A percentile compares a stretch with the other conserved stretches of the same genome.
Evolutionary conservation across 441 rosid genomes (phyloP).

Genomic region (Bocquillonia castaneifolia): DNA sequence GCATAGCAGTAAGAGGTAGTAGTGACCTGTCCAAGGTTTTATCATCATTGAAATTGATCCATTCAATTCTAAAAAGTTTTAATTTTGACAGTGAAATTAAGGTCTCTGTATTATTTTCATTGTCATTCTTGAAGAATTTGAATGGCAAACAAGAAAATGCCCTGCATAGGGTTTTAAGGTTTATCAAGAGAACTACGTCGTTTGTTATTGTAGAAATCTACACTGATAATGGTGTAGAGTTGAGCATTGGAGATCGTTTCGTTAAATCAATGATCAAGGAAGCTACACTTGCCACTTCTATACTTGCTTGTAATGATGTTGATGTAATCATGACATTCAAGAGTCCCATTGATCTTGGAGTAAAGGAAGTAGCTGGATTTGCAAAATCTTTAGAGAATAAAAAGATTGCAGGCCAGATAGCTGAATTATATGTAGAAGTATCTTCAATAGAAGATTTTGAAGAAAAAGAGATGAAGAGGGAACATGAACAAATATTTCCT

Average conservation of each 20-base stretch:
- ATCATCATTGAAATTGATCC: conserved; percentile 32
- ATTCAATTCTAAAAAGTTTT: conserved; percentile 23
- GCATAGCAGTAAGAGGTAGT: conserved; percentile 27
- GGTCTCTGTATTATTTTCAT: conserved; percentile 39
- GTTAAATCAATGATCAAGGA: conserved; percentile 25
- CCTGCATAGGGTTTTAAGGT: conserved; percentile 26
- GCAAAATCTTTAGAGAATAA: conserved; percentile 22
- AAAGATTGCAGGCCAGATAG: conserved; percentile 20
- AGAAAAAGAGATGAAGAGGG: conserved; percentile 12
- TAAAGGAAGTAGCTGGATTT: conserved; percentile 29
- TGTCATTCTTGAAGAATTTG: conserved; percentile 36
- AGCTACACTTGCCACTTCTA: conserved; percentile 24
- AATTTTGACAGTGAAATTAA: conserved; percentile 22
- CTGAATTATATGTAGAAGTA: conserved; percentile 29
- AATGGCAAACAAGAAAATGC: conserved; percentile 20
- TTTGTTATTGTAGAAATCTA: conserved; percentile 33
- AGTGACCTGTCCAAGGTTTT: conserved; percentile 31
- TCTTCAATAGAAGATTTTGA: conserved; percentile 23
- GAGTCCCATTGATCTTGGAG: conserved; percentile 22
- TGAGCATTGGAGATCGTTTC: conserved; percentile 26
- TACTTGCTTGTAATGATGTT: conserved; percentile 27
- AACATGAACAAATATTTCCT: conserved; percentile 23
- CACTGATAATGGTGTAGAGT: conserved; percentile 14
- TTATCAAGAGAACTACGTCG: conserved; percentile 28
- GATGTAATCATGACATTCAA: conserved; percentile 25